These are phyloP conservation scores for Dunaliella salina DNA, from an alignment of 163 green algal species.

Conservation along the genomic window DNA sequence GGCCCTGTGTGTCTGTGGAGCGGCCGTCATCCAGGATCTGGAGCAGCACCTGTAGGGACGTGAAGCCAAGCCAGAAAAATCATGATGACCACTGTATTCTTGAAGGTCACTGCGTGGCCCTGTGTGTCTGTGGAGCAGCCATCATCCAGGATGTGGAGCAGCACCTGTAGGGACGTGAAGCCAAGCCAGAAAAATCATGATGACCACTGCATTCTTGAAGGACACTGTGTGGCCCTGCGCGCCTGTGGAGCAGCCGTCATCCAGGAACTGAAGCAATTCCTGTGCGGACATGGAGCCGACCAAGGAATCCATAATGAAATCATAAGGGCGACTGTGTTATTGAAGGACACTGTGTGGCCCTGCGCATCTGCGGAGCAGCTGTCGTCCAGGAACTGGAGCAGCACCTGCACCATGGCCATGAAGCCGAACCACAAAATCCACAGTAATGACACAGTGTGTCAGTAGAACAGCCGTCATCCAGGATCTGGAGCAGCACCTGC, in stretches of 20 bases:
- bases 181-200: too few species aligned
- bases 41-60: constrained; percentile 71
- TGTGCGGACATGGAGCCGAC: constrained; percentile 68
- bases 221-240: constrained; percentile 73
- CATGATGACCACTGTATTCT: constrained; percentile 91
- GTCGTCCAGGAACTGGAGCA: constrained; percentile 69
- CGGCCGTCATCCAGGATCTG: constrained; percentile 65
- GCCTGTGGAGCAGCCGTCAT: constrained; percentile 63
- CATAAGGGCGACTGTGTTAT: constrained; percentile 90
- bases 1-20: constrained; percentile 71
- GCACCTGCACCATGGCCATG: too few species aligned
- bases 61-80: too few species aligned
- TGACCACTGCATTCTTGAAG: constrained; percentile 91
- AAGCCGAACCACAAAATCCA: too few species aligned
- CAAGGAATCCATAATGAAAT: constrained; percentile 98
- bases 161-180: constrained; percentile 65
- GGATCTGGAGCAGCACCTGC: constrained; percentile 67
- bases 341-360: constrained; percentile 79
- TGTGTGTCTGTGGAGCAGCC: constrained; percentile 68
- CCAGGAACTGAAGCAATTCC: constrained; percentile 64
- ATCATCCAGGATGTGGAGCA: constrained; percentile 69
- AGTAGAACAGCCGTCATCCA: constrained; percentile 65
- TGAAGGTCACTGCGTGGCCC: constrained; percentile 79
- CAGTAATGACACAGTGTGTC: too few species aligned
- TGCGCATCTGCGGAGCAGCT: constrained; percentile 66